A percentile compares a stretch with the other conserved stretches of the same genome.
Conservation (phyloP, 2,329 filamentous ascomycete species). For the Clarireedia monteithiana region DNA sequence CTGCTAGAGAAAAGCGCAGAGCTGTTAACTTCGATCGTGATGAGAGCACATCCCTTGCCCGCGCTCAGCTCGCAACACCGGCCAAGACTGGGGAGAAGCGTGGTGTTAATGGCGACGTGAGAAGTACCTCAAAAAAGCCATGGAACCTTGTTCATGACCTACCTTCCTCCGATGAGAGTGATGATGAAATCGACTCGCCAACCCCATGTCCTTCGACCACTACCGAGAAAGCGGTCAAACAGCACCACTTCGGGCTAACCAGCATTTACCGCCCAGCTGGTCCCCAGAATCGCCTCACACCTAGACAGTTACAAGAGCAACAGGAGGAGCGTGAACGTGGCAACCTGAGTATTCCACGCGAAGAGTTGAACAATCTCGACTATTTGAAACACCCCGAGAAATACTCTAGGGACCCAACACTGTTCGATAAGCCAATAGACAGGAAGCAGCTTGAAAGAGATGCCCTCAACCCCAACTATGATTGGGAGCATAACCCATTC, state of each 20-base stretch:
- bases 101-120: not conserved
- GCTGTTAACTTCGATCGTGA: not conserved
- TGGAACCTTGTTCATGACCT: not conserved
- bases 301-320: not conserved
- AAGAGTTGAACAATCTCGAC: not conserved
- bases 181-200: not conserved
- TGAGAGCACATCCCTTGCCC: not conserved
- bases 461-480: no score
- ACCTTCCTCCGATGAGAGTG: not conserved
- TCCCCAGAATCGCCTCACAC: not conserved
- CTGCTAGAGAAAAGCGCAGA: not conserved
- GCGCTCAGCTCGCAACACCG: not conserved
- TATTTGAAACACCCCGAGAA: not conserved
- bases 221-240: no score
- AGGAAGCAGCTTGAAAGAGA: no score
- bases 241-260: not conserved
- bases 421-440: no score
- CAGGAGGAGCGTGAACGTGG: not conserved
- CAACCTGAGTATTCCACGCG: no score
- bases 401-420: not conserved
- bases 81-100: constrained; percentile 1
- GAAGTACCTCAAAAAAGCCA: not conserved
- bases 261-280: not conserved
- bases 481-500: no score
- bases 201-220: not conserved